phyloP scores from a whole-genome alignment of 2,329 filamentous ascomycete genomes.

The Ophiocordyceps sinensis region DNA sequence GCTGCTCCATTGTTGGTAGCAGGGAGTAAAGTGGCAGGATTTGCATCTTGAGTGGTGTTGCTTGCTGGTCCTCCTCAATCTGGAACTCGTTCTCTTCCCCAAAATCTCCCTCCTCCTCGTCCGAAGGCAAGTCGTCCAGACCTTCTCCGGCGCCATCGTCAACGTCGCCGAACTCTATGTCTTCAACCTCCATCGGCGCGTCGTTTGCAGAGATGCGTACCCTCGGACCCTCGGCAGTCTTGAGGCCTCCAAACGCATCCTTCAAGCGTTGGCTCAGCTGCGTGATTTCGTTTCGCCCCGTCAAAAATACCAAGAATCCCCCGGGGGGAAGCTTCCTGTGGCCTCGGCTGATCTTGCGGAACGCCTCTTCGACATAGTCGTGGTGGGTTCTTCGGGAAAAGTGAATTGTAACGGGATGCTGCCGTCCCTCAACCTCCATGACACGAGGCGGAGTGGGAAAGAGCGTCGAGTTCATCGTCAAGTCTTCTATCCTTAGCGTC shows the following conservation, averaged over 20 bases:
- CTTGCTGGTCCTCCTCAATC: constrained; percentile 45
- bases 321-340: constrained; percentile 84
- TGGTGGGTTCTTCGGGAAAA: constrained; percentile 70
- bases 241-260: constrained; percentile 45
- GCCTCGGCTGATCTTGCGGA: constrained; percentile 71
- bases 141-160: constrained; percentile 47
- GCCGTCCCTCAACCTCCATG: constrained; percentile 78
- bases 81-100: constrained; percentile 48
- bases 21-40: constrained; percentile 90
- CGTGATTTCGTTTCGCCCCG: constrained; percentile 82
- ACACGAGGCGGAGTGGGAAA: constrained; percentile 71
- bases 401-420: constrained; percentile 80
- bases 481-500: constrained; percentile 78
- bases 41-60: constrained; percentile 61
- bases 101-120: constrained; percentile 42
- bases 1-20: constrained; percentile 77
- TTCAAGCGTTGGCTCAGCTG: constrained; percentile 70
- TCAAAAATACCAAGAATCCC: constrained; percentile 86
- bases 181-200: constrained; percentile 68
- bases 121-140: constrained; percentile 44
- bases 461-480: constrained; percentile 68
- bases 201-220: constrained; percentile 66
- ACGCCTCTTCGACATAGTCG: constrained; percentile 85
- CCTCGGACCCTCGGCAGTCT: constrained; percentile 43
- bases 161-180: constrained; percentile 64